Conservation (phyloP, 1,284 basidiomycete species). For the Sporisorium reilianum region DNA sequence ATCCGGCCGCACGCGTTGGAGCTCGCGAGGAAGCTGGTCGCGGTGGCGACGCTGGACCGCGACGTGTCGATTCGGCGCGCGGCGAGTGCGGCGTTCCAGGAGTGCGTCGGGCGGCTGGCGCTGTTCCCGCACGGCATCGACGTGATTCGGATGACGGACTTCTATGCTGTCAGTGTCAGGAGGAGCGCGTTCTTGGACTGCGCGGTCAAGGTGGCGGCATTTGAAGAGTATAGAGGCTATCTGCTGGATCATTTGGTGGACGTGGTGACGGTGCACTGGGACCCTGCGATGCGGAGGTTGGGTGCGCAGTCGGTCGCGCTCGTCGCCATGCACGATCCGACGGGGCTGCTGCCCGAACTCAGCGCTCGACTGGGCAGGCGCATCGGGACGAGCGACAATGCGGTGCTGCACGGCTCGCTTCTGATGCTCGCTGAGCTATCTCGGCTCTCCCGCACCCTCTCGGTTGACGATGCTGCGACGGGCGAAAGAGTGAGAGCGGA, state of each 20-base stretch:
- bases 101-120: constrained; percentile 87
- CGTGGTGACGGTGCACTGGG: constrained; percentile 89
- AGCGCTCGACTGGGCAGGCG: constrained; percentile 51
- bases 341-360: constrained; percentile 73
- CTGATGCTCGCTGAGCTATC: constrained; percentile 81
- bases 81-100: constrained; percentile 97
- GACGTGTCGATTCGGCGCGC: constrained; percentile 96
- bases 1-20: constrained; percentile 76
- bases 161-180: constrained; percentile 89
- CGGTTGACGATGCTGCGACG: constrained; percentile 58
- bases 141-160: constrained; percentile 89
- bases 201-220: constrained; percentile 87
- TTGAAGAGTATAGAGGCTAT: constrained; percentile 78
- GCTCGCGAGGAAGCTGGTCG: constrained; percentile 77
- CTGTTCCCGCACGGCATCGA: constrained; percentile 94
- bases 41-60: constrained; percentile 87
- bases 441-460: constrained; percentile 70
- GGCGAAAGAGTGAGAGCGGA: constrained; percentile 8
- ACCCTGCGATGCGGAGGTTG: constrained; percentile 80
- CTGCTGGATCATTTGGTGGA: constrained; percentile 82
- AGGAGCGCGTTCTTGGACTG: constrained; percentile 85
- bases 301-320: constrained; percentile 82
- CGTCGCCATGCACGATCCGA: constrained; percentile 77
- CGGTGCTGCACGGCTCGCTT: constrained; percentile 85
- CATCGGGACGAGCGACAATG: constrained; percentile 72